These are phyloP conservation scores for Oryza nivara DNA, from an alignment of 176 grass and related monocot species.

Conservation along the genomic window DNA sequence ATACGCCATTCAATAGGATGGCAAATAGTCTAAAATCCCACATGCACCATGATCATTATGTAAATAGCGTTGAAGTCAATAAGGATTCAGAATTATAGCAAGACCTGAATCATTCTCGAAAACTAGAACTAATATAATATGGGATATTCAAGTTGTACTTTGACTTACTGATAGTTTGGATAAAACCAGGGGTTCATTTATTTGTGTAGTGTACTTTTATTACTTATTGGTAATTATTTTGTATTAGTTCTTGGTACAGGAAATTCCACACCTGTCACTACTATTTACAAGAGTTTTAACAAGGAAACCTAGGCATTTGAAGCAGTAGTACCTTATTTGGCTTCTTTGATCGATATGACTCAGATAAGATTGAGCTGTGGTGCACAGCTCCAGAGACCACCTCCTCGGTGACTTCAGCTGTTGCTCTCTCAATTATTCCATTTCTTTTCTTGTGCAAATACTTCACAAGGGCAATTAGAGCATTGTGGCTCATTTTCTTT, in stretches of 20 bases:
- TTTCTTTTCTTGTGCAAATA: constrained; percentile 98
- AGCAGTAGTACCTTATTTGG: constrained; percentile 50
- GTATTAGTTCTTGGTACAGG: constrained; percentile 28
- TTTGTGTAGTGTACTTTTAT: neutral
- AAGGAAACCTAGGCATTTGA: constrained; percentile 29
- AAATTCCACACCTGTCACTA: constrained; percentile 12
- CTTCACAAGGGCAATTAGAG: constrained; percentile 87
- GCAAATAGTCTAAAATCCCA: too few relatives aligned
- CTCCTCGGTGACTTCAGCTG: constrained; percentile 94
- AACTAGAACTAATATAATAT: constrained; percentile 7
- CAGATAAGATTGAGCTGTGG: constrained; percentile 80
- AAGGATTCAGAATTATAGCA: neutral
- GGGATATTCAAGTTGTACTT: constrained; percentile 10
- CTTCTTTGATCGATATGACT: constrained; percentile 71
- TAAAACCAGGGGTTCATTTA: constrained; percentile 5
- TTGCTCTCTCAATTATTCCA: constrained; percentile 91
- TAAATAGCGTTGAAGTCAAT: constrained; percentile 20
- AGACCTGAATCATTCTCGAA: neutral
- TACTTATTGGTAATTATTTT: constrained; percentile 13
- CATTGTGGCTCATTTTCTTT: constrained; percentile 92
- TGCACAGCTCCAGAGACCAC: constrained; percentile 91
- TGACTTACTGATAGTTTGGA: neutral
- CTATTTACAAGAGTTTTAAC: constrained; percentile 3
- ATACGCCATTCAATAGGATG: too few relatives aligned
- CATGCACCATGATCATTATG: neutral